These are phyloP conservation scores for Chlamydomonas sphaeroides DNA, from an alignment of 139 green algal genomes.

Conservation along the genomic window DNA sequence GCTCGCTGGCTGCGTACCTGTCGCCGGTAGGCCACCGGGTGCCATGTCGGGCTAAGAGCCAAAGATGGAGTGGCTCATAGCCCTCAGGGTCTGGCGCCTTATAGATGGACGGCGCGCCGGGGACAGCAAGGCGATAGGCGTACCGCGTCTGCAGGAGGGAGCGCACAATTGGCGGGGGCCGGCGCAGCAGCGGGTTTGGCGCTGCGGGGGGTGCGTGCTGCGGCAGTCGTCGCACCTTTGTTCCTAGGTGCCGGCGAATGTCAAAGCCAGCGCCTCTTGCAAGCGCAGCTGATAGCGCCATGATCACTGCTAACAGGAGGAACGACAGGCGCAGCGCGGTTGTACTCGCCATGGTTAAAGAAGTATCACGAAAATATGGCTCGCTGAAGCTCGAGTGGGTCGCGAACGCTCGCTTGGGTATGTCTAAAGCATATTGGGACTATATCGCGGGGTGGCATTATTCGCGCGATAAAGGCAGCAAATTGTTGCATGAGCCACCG, in stretches of 20 bases:
- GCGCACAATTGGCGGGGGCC: not conserved
- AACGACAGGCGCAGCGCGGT: not conserved
- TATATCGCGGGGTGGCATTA: too few species aligned
- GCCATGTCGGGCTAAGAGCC: constrained; percentile 54
- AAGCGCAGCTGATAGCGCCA: not conserved
- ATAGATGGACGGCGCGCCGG: constrained; percentile 43
- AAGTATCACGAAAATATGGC: too few species aligned
- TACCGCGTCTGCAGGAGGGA: constrained; percentile 49
- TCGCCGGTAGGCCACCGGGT: constrained; percentile 53
- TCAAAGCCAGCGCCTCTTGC: constrained; percentile 5
- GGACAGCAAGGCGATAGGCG: constrained; percentile 16
- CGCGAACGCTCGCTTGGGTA: too few species aligned
- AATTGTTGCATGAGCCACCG: too few species aligned
- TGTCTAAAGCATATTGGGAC: too few species aligned
- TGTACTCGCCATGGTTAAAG: too few species aligned
- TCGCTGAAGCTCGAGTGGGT: too few species aligned
- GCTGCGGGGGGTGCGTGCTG: not conserved
- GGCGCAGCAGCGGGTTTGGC: too few species aligned
- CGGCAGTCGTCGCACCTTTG: constrained; percentile 7
- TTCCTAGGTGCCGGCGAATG: constrained; percentile 16
- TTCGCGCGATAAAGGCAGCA: too few species aligned
- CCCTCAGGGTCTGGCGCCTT: constrained; percentile 47
- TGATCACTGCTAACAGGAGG: not conserved
- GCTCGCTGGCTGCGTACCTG: too few species aligned
- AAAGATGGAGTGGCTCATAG: constrained; percentile 46